A percentile compares a stretch with the other conserved stretches of the same genome.
phyloP scores from a whole-genome alignment of 179 eudicot genomes.

The Spinacia oleracea region DNA sequence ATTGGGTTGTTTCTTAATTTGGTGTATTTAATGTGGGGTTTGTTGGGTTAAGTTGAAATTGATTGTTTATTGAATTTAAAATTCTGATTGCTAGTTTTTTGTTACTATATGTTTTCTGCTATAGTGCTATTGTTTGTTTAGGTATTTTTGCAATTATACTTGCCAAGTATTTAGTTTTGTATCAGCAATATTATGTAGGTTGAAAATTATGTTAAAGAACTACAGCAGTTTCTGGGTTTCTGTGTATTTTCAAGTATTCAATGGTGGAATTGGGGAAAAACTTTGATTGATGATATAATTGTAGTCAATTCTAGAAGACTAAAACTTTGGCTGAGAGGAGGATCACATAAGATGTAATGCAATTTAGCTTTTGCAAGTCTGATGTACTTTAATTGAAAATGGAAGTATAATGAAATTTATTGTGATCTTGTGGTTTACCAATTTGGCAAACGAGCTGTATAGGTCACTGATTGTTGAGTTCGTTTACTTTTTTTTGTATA shows the following conservation, averaged over 20 bases:
- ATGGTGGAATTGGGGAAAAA: background rate
- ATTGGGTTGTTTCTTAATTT: background rate
- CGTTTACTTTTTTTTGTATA: background rate
- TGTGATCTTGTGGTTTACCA: background rate
- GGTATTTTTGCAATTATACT: background rate
- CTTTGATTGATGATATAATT: background rate
- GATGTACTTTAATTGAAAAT: background rate
- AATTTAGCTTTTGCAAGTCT: background rate
- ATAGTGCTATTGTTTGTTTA: background rate
- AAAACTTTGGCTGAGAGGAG: background rate
- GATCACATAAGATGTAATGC: background rate
- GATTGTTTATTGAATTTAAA: background rate
- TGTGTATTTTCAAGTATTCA: background rate
- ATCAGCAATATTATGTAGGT: background rate
- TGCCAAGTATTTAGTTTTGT: background rate
- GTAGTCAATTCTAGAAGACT: no score
- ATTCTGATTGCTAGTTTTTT: background rate
- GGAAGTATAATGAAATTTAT: background rate
- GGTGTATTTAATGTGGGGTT: background rate
- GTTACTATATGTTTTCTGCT: background rate
- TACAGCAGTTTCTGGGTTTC: background rate
- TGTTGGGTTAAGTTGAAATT: slow-evolving; percentile 1
- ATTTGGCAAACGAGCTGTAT: background rate
- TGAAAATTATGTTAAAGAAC: background rate
- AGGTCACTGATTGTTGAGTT: background rate